phyloP scores from a whole-genome alignment of 192 early-diverging fungal genomes.

The Podila epigama region DNA sequence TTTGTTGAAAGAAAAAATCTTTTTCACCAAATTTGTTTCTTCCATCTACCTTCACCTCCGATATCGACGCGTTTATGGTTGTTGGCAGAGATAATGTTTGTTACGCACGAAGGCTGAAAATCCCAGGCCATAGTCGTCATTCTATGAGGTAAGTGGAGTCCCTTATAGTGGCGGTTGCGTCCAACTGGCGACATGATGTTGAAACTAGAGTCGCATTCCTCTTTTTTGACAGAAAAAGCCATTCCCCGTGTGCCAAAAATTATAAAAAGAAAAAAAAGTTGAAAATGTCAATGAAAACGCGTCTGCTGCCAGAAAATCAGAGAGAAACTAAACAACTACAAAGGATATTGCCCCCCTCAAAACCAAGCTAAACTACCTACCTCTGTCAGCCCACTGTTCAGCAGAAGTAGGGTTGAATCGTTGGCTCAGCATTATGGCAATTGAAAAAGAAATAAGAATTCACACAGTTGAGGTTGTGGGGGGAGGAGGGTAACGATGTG shows the following conservation, averaged over 20 bases:
- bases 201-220: slow-evolving; percentile 23
- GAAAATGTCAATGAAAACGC: too few species aligned
- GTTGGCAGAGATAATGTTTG: slow-evolving; percentile 6
- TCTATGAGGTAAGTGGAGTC: slow-evolving; percentile 7
- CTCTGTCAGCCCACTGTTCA: slow-evolving; percentile 11
- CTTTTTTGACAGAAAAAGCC: neutral
- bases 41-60: neutral
- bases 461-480: neutral
- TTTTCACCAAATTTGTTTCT: too few species aligned
- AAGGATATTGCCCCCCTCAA: too few species aligned
- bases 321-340: too few species aligned
- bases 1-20: neutral
- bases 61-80: neutral
- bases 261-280: too few species aligned
- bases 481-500: neutral
- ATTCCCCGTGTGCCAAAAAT: too few species aligned
- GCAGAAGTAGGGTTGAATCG: slow-evolving; percentile 6
- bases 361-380: too few species aligned
- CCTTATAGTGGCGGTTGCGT: slow-evolving; percentile 29
- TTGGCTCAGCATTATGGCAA: slow-evolving; percentile 12
- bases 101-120: neutral
- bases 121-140: slow-evolving; percentile 2
- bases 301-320: too few species aligned
- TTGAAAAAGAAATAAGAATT: neutral
- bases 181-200: slow-evolving; percentile 38